Percentiles rank a stretch among this genome's conserved stretches.
These are phyloP conservation scores for Secale cereale DNA, from an alignment of 176 grass and related monocot genomes.

Conservation along the genomic window DNA sequence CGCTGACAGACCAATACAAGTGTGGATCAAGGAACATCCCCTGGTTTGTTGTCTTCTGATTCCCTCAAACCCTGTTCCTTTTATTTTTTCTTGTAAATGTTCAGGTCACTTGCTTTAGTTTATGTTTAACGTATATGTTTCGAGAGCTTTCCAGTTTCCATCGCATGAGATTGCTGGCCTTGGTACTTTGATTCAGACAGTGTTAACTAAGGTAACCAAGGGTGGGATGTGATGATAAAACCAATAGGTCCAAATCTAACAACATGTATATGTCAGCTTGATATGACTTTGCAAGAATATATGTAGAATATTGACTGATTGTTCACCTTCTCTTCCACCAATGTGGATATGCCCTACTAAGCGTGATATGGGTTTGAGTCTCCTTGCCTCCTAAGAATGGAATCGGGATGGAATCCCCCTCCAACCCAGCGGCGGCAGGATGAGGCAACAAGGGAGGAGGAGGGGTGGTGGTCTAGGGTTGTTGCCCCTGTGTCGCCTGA, in stretches of 20 bases:
- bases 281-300: background rate
- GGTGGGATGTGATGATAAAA: background rate
- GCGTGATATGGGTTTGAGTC: no score
- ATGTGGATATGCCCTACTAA: no score
- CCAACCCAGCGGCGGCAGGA: background rate
- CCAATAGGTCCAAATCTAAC: background rate
- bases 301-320: background rate
- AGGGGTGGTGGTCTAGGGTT: no score
- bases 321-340: background rate
- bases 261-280: background rate
- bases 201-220: background rate
- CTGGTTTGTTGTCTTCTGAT: constrained; percentile 31
- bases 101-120: background rate
- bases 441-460: no score
- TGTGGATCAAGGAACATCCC: constrained; percentile 55
- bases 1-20: constrained; percentile 30
- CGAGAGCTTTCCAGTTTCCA: background rate
- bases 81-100: background rate
- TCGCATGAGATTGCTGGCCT: background rate
- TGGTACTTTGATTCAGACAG: background rate
- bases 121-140: background rate
- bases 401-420: background rate
- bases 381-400: no score
- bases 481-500: no score
- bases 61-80: background rate